A percentile compares a stretch with the other conserved stretches of the same genome.
These are phyloP conservation scores for Aspergillus conjunctus DNA, from an alignment of 495 filamentous ascomycete species.

Conservation along the genomic window DNA sequence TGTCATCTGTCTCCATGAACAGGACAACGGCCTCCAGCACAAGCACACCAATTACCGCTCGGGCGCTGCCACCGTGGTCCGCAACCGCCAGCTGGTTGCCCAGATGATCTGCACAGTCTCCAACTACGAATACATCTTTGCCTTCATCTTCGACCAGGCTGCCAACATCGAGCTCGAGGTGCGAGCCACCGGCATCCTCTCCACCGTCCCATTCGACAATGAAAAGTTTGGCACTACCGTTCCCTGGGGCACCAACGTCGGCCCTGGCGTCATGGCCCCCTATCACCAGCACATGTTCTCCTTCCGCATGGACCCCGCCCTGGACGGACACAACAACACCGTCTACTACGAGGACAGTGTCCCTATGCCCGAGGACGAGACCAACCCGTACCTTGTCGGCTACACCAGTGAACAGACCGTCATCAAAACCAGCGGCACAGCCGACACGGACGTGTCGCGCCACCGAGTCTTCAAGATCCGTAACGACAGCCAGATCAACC, in stretches of 20 bases:
- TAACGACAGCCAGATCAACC: constrained; percentile 66
- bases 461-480: constrained; percentile 85
- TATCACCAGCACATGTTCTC: constrained; percentile 92
- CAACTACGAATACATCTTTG: constrained; percentile 87
- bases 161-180: constrained; percentile 81
- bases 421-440: constrained; percentile 62
- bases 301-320: constrained; percentile 79
- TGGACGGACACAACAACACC: constrained; percentile 74
- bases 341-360: constrained; percentile 73
- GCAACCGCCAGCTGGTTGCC: constrained; percentile 63
- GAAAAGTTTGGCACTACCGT: constrained; percentile 43
- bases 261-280: constrained; percentile 76
- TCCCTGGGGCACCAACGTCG: constrained; percentile 83
- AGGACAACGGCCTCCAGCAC: constrained; percentile 67
- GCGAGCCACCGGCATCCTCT: constrained; percentile 86
- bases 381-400: constrained; percentile 76
- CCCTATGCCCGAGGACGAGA: constrained; percentile 66
- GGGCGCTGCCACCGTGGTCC: constrained; percentile 59
- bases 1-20: constrained; percentile 69
- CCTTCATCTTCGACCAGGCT: constrained; percentile 83
- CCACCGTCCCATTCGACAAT: constrained; percentile 75
- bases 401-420: constrained; percentile 68
- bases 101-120: constrained; percentile 78
- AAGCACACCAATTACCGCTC: constrained; percentile 72
- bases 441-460: constrained; percentile 59